Evolutionary conservation across 306 rosid species (phyloP).

Genomic region (Quercus suber): DNA sequence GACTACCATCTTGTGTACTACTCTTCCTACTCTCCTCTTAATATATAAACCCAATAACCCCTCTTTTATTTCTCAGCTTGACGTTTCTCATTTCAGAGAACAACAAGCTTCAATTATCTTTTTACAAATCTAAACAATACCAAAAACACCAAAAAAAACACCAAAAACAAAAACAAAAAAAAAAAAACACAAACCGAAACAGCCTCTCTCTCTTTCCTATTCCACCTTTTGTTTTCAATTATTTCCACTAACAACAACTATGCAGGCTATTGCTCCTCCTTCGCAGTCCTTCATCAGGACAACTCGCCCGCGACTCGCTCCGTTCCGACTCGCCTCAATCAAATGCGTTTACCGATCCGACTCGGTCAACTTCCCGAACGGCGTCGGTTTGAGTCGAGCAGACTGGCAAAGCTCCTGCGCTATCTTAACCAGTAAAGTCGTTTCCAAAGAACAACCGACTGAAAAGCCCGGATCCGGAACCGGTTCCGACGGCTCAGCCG

Average conservation of each 20-base stretch:
- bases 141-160: too few relatives aligned
- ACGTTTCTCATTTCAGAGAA: constrained; percentile 57
- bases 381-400: constrained; percentile 49
- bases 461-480: constrained; percentile 5
- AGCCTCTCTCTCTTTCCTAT: neutral
- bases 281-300: constrained; percentile 11
- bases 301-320: constrained; percentile 19
- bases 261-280: constrained; percentile 60
- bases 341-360: constrained; percentile 53
- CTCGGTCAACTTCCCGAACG: constrained; percentile 38
- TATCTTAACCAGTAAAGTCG: constrained; percentile 75
- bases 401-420: constrained; percentile 97
- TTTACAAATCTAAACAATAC: too few relatives aligned
- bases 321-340: constrained; percentile 25
- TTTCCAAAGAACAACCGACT: constrained; percentile 41
- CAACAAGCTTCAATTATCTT: constrained; percentile 41
- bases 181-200: too few relatives aligned
- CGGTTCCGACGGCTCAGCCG: constrained; percentile 10
- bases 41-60: constrained; percentile 36
- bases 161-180: too few relatives aligned
- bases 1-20: constrained; percentile 31
- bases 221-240: neutral
- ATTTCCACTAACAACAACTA: neutral
- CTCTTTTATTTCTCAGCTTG: constrained; percentile 62
- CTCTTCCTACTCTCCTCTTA: neutral